phyloP scores from a whole-genome alignment of 305 asterid genomes.

The Fraxinus sp. region DNA sequence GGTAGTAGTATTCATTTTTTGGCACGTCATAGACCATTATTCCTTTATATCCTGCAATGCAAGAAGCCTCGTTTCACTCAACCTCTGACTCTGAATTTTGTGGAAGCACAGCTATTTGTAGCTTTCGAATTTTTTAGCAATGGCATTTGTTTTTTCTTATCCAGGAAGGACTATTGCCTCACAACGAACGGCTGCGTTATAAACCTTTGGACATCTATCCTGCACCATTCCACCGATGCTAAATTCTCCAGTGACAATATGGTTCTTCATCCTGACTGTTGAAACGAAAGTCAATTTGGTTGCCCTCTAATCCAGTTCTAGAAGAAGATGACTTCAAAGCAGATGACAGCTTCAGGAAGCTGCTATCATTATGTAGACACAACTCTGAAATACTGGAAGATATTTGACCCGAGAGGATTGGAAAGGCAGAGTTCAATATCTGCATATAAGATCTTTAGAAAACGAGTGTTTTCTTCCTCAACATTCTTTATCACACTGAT shows the following conservation, averaged over 20 bases:
- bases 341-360: neutral
- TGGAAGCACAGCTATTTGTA: neutral
- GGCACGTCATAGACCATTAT: neutral
- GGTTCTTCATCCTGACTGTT: neutral
- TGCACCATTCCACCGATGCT: slow-evolving; percentile 82
- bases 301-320: neutral
- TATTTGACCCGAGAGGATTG: neutral
- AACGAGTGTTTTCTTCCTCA: neutral
- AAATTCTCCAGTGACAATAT: neutral
- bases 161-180: slow-evolving; percentile 85
- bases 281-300: neutral
- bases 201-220: slow-evolving; percentile 79
- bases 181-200: slow-evolving; percentile 56
- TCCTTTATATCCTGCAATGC: neutral
- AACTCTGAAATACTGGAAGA: neutral
- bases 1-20: slow-evolving; percentile 39
- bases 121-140: neutral
- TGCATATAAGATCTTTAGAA: neutral
- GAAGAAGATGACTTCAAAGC: neutral
- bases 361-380: neutral
- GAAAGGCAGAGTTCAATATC: neutral
- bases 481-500: neutral
- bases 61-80: neutral
- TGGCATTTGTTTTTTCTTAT: neutral
- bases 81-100: neutral